Evolutionary conservation across 2,329 filamentous ascomycete genomes (phyloP).

Genomic region (Neofusicoccum laricinum): DNA sequence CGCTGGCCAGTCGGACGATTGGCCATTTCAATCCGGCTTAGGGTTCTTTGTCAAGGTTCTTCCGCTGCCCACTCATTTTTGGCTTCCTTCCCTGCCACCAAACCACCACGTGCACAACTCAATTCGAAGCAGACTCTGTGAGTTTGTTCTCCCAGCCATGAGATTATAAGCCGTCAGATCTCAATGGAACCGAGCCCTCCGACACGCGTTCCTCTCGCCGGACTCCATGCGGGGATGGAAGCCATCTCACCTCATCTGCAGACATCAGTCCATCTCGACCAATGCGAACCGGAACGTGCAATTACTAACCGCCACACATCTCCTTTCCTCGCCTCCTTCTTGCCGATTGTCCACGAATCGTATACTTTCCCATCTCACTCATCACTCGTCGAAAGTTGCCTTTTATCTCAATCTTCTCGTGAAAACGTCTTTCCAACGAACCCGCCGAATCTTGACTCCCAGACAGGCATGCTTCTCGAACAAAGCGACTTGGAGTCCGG

Average conservation of each 20-base stretch:
- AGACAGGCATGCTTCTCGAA: neutral
- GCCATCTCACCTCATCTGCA: neutral
- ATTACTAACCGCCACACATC: neutral
- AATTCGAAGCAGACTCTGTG: neutral
- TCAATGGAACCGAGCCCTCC: neutral
- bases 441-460: neutral
- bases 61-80: neutral
- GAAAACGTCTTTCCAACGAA: neutral
- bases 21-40: constrained; percentile 1
- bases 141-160: neutral
- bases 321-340: neutral
- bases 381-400: neutral
- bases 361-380: neutral
- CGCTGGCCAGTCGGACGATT: constrained; percentile 8
- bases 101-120: neutral
- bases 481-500: neutral
- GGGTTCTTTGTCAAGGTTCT: constrained; percentile 7
- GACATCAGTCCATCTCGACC: too few species aligned
- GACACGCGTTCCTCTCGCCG: neutral
- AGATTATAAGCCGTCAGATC: neutral
- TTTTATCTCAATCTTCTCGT: neutral
- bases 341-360: neutral
- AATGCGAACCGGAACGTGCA: neutral
- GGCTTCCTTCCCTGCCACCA: neutral
- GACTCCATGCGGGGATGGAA: neutral